A percentile compares a stretch with the other conserved stretches of the same genome.
Evolutionary conservation across 108 stramenopile genomes (phyloP).

Genomic region (Mayamaea pseudoterrestris): DNA sequence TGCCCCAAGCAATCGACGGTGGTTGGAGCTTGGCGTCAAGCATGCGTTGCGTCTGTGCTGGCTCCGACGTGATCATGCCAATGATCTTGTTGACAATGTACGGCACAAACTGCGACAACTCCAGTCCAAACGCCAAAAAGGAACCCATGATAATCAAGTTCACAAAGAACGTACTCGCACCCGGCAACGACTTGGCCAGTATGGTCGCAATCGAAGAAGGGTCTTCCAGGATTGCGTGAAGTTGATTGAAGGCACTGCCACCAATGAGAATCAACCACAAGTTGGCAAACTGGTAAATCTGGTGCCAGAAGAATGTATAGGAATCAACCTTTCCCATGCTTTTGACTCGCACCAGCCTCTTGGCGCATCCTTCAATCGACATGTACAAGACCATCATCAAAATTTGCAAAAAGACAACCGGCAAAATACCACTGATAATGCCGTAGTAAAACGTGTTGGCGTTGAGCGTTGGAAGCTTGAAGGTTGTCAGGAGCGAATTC

Average conservation of each 20-base stretch:
- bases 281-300: constrained; percentile 24
- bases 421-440: constrained; percentile 22
- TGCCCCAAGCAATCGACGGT: constrained; percentile 18
- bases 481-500: constrained; percentile 2
- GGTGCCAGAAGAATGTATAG: constrained; percentile 33
- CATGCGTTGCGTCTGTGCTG: constrained; percentile 20
- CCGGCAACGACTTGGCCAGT: constrained; percentile 21
- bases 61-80: constrained; percentile 13
- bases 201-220: constrained; percentile 15
- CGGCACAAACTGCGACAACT: constrained; percentile 16
- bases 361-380: constrained; percentile 14
- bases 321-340: constrained; percentile 22
- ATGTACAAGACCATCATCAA: constrained; percentile 23
- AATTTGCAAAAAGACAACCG: constrained; percentile 22
- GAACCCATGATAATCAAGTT: constrained; percentile 16
- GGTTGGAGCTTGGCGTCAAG: constrained; percentile 13
- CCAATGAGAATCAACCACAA: constrained; percentile 45
- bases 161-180: constrained; percentile 26
- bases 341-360: constrained; percentile 22
- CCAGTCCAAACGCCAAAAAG: constrained; percentile 15
- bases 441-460: constrained; percentile 13
- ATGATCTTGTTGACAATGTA: constrained; percentile 12
- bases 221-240: constrained; percentile 12
- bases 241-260: constrained; percentile 25
- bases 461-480: constrained; percentile 6